Evolutionary conservation across 345 rosid genomes (phyloP), one percentile per base, ranked within the genome.

Genomic region (Populus ilicifolia): DNA sequence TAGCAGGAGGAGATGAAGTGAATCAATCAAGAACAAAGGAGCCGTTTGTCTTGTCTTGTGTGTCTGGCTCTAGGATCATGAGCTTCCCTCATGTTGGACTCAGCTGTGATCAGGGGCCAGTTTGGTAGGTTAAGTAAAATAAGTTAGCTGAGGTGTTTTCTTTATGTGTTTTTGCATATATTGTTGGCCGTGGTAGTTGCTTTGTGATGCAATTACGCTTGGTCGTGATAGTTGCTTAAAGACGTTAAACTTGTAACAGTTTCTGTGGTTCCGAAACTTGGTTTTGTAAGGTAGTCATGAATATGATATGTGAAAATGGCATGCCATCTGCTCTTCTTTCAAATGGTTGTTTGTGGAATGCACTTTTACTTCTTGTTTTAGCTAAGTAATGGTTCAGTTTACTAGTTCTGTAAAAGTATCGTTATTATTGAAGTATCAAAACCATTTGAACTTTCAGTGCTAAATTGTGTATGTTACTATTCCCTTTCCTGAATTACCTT

Each of bases 1-100:
- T 73, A 78, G 84, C 94, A 87, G 83, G 80, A 89, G 71, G 82
- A 85, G 71, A 41, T 85, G 70, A 83, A 63, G 52, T 10, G 8
- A 48, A 62, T 11, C 27, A 23, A 50, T 39, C 52, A 17, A 69
- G 68, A 12, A 30, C 62, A 20, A 20, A 48, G 17, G 70, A 8
- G 67, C 54, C 46, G 36, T 7, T 17, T 36, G 16, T 8, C 52
- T 9, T 72, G 10, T 71, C 75, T 52, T 21, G 23, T 20, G 59
- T 52, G 23, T 52, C 7, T 52, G 59, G 10, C 59, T 52, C n/a
- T 35, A 21, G 48, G 44, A 69, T 27, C 25, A 17, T 52, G 16
- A 50, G 35, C 52, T 44, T 17, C 7, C 3, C 46, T 63, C 8
- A 12, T 33, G 14, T 56, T 72, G 50, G 2, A 30, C 69, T 39